Base-by-base conservation (phyloP, 495 filamentous ascomycete genomes). In the Neurospora discreta region DNA sequence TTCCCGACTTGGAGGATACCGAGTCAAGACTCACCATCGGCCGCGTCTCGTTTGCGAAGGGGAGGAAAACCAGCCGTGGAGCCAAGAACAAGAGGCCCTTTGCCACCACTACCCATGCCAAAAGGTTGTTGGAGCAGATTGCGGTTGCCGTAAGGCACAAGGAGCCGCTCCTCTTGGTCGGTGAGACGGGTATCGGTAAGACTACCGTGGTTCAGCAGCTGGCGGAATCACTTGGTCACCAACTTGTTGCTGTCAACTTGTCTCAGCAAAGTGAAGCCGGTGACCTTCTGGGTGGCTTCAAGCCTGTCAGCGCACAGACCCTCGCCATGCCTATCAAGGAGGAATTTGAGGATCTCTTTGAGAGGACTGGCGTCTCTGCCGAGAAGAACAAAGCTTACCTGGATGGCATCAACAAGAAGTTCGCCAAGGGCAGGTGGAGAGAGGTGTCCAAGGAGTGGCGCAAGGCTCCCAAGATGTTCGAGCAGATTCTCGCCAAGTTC, bases 111-210 rank as follows among this genome's bases (percentile, higher is more conserved):
- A 86, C 82, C 30, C 90, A 93, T 77, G 91, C 90, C 0, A 85
- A 87, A 69, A 83, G 90, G 70, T 79, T 92, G 11, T 82, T 98
- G 73, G 95, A 99, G 77, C 92, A 95, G 78, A 90, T 97, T 72
- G 90, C 91, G 6, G 89, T 91, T 39, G 90, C 94, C 1, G 87
- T 98, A 16, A 88, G 91, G 71, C 89, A 94, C 79, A 87, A 88
- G 5, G 96, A 99, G 77, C 95, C 96, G 3, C 87, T 97, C 10
- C 82, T 99, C 38, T 88, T 99, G 69, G 95, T 99, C 43, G 96
- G 96, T 73, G 96, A 99, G 82, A 99, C 96, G 3, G 96, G 96
- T 81, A 97, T 95, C 68, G 96, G 96, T 76, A 99, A 99, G 81
- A 99, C 96, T 3, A 94, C 94, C 1, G 90, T 95, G 15, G 89